Conservation (phyloP, 1,139 yeast genomes). For the Diutina ranongensis region DNA sequence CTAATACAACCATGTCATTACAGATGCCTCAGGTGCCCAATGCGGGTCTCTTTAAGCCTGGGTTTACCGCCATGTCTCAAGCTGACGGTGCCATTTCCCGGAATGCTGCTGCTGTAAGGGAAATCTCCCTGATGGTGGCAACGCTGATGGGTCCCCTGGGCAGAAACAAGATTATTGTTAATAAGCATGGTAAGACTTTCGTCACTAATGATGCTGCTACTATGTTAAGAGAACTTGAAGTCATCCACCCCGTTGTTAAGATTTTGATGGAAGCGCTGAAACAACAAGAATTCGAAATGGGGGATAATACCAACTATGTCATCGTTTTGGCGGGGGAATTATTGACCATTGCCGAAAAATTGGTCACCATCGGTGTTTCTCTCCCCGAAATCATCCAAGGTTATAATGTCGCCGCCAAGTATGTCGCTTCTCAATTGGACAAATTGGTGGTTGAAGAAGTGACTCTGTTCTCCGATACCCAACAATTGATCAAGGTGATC, state of each 20-base stretch:
- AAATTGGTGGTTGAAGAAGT: slow-evolving; percentile 53
- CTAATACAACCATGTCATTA: slow-evolving; percentile 49
- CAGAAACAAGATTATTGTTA: slow-evolving; percentile 88
- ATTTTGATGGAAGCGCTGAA: slow-evolving; percentile 92
- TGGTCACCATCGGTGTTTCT: slow-evolving; percentile 74
- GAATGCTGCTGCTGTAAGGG: slow-evolving; percentile 90
- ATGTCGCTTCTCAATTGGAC: slow-evolving; percentile 59
- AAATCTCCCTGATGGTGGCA: slow-evolving; percentile 80
- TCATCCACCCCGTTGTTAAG: slow-evolving; percentile 96
- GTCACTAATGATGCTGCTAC: slow-evolving; percentile 97
- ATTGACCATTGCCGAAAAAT: slow-evolving; percentile 70
- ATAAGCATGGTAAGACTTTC: slow-evolving; percentile 67
- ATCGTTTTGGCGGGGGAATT: slow-evolving; percentile 79
- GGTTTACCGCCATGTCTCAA: slow-evolving; percentile 79
- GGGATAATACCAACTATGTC: slow-evolving; percentile 38
- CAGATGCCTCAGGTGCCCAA: slow-evolving; percentile 90
- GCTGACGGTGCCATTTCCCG: slow-evolving; percentile 93
- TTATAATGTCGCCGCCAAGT: slow-evolving; percentile 70
- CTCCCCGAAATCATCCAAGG: slow-evolving; percentile 90
- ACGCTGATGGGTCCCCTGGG: slow-evolving; percentile 98
- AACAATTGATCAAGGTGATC: slow-evolving; percentile 62
- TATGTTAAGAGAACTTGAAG: slow-evolving; percentile 83
- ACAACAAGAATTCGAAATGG: slow-evolving; percentile 85
- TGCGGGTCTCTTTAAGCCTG: slow-evolving; percentile 89
- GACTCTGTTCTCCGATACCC: slow-evolving; percentile 41